Conservation (phyloP, 2,329 filamentous ascomycete genomes). For the Fusarium sulawesiense region DNA sequence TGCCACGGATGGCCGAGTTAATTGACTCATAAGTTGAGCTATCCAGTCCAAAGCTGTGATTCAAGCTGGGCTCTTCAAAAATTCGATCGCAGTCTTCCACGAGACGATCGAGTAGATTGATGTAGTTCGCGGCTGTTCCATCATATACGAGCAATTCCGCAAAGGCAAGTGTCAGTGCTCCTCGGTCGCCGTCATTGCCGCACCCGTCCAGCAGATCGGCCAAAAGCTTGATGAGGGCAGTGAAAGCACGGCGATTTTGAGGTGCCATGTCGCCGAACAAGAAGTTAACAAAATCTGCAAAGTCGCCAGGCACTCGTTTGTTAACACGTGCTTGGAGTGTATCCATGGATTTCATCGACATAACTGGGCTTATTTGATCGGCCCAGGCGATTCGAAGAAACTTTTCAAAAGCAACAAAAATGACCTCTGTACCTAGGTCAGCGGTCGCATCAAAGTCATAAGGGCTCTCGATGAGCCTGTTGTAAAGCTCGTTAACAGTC, state of each 20-base stretch:
- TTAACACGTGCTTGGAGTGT: constrained; percentile 77
- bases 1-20: constrained; percentile 65
- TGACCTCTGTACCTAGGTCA: constrained; percentile 82
- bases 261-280: constrained; percentile 75
- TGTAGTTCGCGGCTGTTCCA: constrained; percentile 82
- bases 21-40: constrained; percentile 67
- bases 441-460: constrained; percentile 79
- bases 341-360: constrained; percentile 77
- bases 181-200: constrained; percentile 89
- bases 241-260: constrained; percentile 81
- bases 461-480: constrained; percentile 84
- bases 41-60: constrained; percentile 54
- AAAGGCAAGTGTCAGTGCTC: constrained; percentile 88
- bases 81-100: constrained; percentile 90
- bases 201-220: constrained; percentile 90
- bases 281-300: constrained; percentile 74
- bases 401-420: constrained; percentile 94
- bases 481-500: constrained; percentile 89
- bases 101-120: constrained; percentile 87
- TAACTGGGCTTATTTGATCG: constrained; percentile 86
- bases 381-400: constrained; percentile 90
- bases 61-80: constrained; percentile 73
- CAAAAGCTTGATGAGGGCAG: constrained; percentile 84
- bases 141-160: constrained; percentile 85
- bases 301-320: constrained; percentile 77